phyloP scores from a whole-genome alignment of 2,329 filamentous ascomycete genomes.

The Fusarium phyllophilum region DNA sequence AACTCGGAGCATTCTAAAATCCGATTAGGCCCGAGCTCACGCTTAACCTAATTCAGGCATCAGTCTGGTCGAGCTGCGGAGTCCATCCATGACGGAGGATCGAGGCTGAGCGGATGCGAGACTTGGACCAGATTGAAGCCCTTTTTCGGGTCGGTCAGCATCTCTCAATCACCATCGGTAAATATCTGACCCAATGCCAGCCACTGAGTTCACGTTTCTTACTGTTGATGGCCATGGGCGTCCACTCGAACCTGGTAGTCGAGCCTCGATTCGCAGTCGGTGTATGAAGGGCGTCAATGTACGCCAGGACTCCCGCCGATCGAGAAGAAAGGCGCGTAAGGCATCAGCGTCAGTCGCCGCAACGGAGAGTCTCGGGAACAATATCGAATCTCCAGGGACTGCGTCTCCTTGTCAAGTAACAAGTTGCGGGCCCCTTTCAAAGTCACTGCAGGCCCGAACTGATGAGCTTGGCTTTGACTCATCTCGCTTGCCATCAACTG shows the following conservation, averaged over 20 bases:
- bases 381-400: rapidly evolving
- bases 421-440: not conserved
- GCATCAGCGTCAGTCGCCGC: rapidly evolving
- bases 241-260: not conserved
- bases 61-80: not conserved
- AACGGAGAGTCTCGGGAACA: rapidly evolving
- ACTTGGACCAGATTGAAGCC: not conserved
- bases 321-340: not conserved
- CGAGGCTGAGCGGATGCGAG: not conserved
- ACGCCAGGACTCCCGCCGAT: constrained; percentile 3
- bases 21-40: rapidly evolving
- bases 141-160: not conserved
- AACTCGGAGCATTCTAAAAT: not conserved
- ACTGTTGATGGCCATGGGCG: not conserved
- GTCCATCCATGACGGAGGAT: not conserved
- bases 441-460: not conserved
- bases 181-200: not conserved
- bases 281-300: constrained; percentile 15
- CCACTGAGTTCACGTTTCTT: not conserved
- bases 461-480: not conserved
- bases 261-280: not conserved
- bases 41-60: not conserved
- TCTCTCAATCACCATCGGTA: rapidly evolving
- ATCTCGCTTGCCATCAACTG: not conserved
- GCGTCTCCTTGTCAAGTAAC: not conserved